Base-by-base conservation (phyloP, 148 eudicot genomes). In the Camellia granthamiana region DNA sequence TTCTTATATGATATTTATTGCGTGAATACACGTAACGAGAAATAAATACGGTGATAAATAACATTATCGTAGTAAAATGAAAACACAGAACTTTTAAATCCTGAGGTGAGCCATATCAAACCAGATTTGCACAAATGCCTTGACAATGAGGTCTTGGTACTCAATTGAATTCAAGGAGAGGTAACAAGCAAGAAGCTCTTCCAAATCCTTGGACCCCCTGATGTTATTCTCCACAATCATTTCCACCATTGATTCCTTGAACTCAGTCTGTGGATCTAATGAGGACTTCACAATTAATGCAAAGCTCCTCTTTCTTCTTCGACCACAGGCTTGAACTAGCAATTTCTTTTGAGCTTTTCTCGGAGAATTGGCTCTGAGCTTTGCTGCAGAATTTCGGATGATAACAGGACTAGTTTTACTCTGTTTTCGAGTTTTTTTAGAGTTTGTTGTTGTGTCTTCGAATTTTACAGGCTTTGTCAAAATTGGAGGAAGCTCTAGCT, bases 101-200 rank as follows among this genome's bases (percentile, higher is more conserved):
- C 55, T 14, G 30, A 74, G 66, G 52, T 72, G 56, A 79, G 80
- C 75, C 81, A 89, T 76, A 15, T 86, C 85, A 52, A 87, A 86
- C 95, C 92, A 91, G 69, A 91, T 87, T 85, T 91, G 89, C 76
- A 88, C 86, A 74, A 91, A 91, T 11, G 84, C 95, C 81, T 87
- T 77, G 16, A 91, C 84, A 65, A 91, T 91, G n/a, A 91, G 71
- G 60, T 77, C 82, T 83, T 91, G 94, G 80, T 91, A 91, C 70
- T 87, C 83, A 66, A 87, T 81, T 2, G 88, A 84, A 64, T 91
- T 91, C 66, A 91, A 72, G 15, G 91, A 84, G 68, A 91, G 86
- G 76, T 88, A 91, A 83, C 92, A 91, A 55, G 92, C 91, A 66
- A 91, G 88, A 72, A 91, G 91, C 46, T 90, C 88, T 83, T 91